Conservation (phyloP, 192 early-diverging fungal genomes). For the Coemansia sp. region DNA sequence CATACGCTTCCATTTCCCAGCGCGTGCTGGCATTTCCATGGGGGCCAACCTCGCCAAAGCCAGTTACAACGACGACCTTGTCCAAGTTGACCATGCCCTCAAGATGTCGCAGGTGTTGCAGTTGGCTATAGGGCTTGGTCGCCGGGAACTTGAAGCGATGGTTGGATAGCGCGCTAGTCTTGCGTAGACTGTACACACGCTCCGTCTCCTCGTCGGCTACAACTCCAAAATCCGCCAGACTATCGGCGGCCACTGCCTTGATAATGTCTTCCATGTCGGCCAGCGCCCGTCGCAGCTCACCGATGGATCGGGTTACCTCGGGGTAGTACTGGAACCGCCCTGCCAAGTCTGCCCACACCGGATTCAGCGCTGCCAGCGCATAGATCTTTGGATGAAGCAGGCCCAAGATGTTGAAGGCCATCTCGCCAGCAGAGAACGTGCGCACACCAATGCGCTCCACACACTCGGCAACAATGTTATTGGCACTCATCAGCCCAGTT, state of each 20-base stretch:
- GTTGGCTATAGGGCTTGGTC: constrained; percentile 61
- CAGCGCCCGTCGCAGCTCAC: constrained; percentile 50
- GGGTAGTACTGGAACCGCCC: constrained; percentile 84
- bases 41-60: constrained; percentile 92
- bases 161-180: constrained; percentile 88
- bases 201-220: constrained; percentile 71
- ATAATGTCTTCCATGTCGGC: constrained; percentile 84
- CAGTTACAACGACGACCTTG: constrained; percentile 87
- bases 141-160: constrained; percentile 89
- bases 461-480: constrained; percentile 74
- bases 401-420: constrained; percentile 91
- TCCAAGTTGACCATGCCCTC: constrained; percentile 85
- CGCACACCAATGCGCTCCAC: constrained; percentile 80
- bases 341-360: constrained; percentile 93
- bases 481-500: constrained; percentile 89
- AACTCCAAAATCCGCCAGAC: constrained; percentile 74
- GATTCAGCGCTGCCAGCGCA: constrained; percentile 69
- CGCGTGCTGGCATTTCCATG: constrained; percentile 89
- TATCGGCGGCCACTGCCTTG: constrained; percentile 77
- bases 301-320: constrained; percentile 29
- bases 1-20: constrained; percentile 95
- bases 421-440: constrained; percentile 90
- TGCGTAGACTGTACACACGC: constrained; percentile 63
- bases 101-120: constrained; percentile 58
- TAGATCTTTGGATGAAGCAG: constrained; percentile 80